Percentiles rank a stretch among this genome's conserved stretches.
Evolutionary conservation across 1,139 yeast species (phyloP).

Genomic region (Magnusiomyces sp.): DNA sequence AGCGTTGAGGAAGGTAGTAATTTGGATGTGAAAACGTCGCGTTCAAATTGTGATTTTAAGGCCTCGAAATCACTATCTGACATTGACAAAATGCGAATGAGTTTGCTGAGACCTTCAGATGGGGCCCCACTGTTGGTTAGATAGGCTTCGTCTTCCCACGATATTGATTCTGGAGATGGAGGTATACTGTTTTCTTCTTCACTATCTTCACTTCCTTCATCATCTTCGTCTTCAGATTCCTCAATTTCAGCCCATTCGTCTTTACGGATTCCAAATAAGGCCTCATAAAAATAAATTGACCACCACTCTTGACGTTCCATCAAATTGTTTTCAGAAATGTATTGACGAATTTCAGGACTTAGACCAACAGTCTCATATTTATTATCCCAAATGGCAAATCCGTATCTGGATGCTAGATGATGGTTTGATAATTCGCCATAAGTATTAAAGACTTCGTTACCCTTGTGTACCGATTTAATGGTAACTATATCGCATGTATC

Average conservation of each 20-base stretch:
- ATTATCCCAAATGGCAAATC: slow-evolving; percentile 55
- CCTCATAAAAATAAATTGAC: slow-evolving; percentile 43
- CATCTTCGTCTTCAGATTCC: slow-evolving; percentile 12
- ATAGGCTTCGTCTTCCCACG: slow-evolving; percentile 14
- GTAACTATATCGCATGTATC: slow-evolving; percentile 35
- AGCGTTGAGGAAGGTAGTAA: no score
- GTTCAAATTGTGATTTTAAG: slow-evolving; percentile 17
- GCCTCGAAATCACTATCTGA: slow-evolving; percentile 19
- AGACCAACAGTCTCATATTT: slow-evolving; percentile 50
- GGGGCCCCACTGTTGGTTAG: slow-evolving; percentile 35
- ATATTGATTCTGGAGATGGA: slow-evolving; percentile 12
- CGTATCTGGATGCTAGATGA: slow-evolving; percentile 62
- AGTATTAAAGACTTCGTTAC: slow-evolving; percentile 64
- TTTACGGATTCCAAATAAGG: slow-evolving; percentile 31
- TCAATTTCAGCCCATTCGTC: slow-evolving; percentile 25
- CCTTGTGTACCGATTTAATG: slow-evolving; percentile 36
- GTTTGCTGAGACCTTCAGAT: slow-evolving; percentile 35
- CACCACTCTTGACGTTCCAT: slow-evolving; percentile 56
- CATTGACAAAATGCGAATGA: slow-evolving; percentile 31
- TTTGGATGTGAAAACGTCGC: no score
- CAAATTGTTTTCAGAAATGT: slow-evolving; percentile 33
- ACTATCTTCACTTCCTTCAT: slow-evolving; percentile 17
- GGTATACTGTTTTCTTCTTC: slow-evolving; percentile 10
- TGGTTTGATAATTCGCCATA: slow-evolving; percentile 69
- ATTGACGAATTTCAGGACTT: slow-evolving; percentile 43